Percentiles rank a stretch among this genome's conserved stretches.
Conservation (phyloP, 108 stramenopile genomes). For the Discostella stelligeroides region DNA sequence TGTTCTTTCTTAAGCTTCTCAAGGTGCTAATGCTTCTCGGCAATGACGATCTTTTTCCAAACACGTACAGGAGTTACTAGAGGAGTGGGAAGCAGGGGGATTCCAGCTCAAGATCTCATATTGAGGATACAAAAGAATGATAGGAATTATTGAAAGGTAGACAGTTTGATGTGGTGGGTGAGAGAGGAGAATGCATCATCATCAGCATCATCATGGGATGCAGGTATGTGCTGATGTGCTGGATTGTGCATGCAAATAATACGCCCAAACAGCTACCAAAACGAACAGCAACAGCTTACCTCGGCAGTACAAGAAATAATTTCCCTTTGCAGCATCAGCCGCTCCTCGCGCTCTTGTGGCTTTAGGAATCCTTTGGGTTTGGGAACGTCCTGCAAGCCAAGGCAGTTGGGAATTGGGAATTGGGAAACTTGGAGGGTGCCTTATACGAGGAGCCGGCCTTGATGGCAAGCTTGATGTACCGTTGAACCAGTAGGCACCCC, state of each 20-base stretch:
- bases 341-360: conserved; percentile 35
- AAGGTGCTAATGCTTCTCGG: conserved; percentile 25
- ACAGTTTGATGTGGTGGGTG: too few relatives aligned
- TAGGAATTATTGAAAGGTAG: too few relatives aligned
- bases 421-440: conserved; percentile 41
- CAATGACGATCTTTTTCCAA: conserved; percentile 28
- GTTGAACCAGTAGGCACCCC: conserved; percentile 42
- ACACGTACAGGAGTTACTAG: conserved; percentile 56
- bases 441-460: conserved; percentile 57
- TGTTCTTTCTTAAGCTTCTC: conserved; percentile 22
- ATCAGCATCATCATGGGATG: too few relatives aligned
- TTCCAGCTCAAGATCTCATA: conserved; percentile 76
- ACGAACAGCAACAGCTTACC: too few relatives aligned
- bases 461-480: conserved; percentile 54
- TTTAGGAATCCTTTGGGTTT: conserved; percentile 12
- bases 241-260: too few relatives aligned
- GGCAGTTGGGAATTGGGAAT: too few relatives aligned
- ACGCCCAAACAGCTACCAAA: too few relatives aligned
- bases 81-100: conserved; percentile 70
- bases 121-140: not conserved
- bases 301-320: conserved; percentile 74
- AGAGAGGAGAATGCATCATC: too few relatives aligned
- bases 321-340: conserved; percentile 40
- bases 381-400: conserved; percentile 41
- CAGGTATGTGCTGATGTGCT: too few relatives aligned